Base-by-base conservation (phyloP, 2,329 filamentous ascomycete genomes). In the Seiridium cupressi region DNA sequence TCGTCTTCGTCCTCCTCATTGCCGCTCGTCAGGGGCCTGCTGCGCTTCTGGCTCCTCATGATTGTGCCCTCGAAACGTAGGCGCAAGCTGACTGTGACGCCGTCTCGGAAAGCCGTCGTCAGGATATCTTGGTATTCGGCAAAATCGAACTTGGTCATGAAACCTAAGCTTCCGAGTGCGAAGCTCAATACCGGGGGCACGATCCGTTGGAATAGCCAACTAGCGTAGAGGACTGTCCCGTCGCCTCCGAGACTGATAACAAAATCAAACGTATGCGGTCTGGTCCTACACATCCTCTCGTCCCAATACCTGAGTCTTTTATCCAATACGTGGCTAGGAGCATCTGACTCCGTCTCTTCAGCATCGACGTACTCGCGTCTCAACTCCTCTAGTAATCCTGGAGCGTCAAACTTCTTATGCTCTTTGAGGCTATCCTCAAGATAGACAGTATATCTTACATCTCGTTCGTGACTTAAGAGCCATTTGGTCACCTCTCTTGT, bases 61-160 rank as follows among this genome's bases (percentile, higher is more conserved):
- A 97, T 85, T 0, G 93, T 97, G 35, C 90, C 93, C 76, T 98
- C 95, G 68, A 99, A 97, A 44, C 95, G 86, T 62, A 98, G 77
- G 48, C 95, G 84, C 63, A 99, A 76, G 68, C 91, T 96, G 18
- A 98, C 91, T 0, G 90, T 95, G 26, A 98, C 90, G 5, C 95
- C 95, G 61, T 96, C 89, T 46, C 79, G 81, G 66, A 97, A 95
- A 0, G 91, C 88, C 49, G 81, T 85, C 3, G 81, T 84, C 38
- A 97, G 81, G 2, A 86, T 96, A 11, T 82, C 76, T 62, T 85
- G 79, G 66, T 91, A 92, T 4, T 90, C 79, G 11, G 88, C 86
- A 73, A 93, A 99, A 73, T 98, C 93, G 72, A 98, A 98, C 71
- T 97, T 97, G 34, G 95, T 98, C 65, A 99, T 78, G 71, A 99